Evolutionary conservation across 371 early-diverging fungal genomes (phyloP), one percentile per base, ranked within the genome.

Genomic region (Mucor saturninus): DNA sequence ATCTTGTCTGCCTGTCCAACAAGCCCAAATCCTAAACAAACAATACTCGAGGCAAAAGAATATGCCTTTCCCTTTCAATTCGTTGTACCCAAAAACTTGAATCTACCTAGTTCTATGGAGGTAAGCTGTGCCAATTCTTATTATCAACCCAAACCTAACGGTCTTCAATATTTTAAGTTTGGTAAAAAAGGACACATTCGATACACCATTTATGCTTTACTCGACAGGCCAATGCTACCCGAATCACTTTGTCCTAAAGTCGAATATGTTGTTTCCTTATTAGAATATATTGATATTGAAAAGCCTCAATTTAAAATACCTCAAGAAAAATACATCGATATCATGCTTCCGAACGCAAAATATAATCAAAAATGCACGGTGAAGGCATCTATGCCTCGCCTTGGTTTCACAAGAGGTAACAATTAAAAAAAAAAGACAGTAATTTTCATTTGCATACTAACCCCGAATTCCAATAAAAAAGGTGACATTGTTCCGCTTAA

Each of bases 341-440:
- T 77, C 8, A 51, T 55, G 39, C 26, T 74, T 29, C 54, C 72
- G 26, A 53, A 61, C 31, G 69, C 71, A 46, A 74, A 71, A 31
- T 62, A 58, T 30, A 61, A 67, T 35, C 61, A 72, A 54, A 72
- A 74, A 52, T 65, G 65, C 31, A 73, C 65, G 40, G 60, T 77
- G 32, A 70, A 58, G 49, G 71, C 69, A 38, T 71, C 72, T 21
- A 71, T 79, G 31, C 80, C 83, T 32, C 72, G 76, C 10, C 60
- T 69, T 37, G 83, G 83, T 53, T 79, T 68, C 60, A 79, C 79
- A 60, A 67, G 79, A 77, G 82, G 82, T 77, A 66, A 66, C 56
- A 49, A 39, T 45, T 13, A 58, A 58, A 57, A n/a, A 58, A 5
- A 38, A 15, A 49, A 26, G 56, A 48, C 13, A 26, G 10, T 30